phyloP scores from a whole-genome alignment of 352 stramenopile genomes.

The Phytophthora nicotianae region DNA sequence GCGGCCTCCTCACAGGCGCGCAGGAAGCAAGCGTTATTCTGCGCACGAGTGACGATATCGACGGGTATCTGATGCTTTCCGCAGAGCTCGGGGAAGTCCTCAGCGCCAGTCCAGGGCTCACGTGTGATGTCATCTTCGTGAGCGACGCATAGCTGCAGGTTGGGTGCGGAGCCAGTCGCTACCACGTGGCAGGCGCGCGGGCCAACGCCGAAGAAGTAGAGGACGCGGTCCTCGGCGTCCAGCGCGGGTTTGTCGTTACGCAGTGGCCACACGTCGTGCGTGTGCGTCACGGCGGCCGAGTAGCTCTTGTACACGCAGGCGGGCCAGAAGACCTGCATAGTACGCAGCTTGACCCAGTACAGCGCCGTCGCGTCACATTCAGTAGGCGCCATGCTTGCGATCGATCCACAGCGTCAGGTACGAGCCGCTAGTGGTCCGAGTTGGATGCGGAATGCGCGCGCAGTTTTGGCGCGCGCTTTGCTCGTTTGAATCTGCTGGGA shows the following conservation, averaged over 20 bases:
- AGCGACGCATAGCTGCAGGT: constrained; percentile 54
- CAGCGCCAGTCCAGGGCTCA: constrained; percentile 19
- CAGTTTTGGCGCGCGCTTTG: constrained; percentile 2
- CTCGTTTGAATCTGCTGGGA: constrained; percentile 2
- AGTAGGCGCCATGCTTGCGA: constrained; percentile 8
- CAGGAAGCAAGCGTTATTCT: constrained; percentile 54
- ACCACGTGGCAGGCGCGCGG: constrained; percentile 37
- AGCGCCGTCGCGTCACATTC: constrained; percentile 20
- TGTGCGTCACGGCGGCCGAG: constrained; percentile 44
- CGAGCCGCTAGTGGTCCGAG: neutral
- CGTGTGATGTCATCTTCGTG: constrained; percentile 45
- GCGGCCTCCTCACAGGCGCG: constrained; percentile 56
- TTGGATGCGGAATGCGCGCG: constrained; percentile 25
- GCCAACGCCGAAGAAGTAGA: constrained; percentile 83
- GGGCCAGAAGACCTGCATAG: constrained; percentile 72
- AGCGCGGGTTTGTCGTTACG: constrained; percentile 54
- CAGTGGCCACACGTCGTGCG: constrained; percentile 54
- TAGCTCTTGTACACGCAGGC: constrained; percentile 71
- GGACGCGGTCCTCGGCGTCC: constrained; percentile 70
- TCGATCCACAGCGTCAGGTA: neutral
- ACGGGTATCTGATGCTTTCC: constrained; percentile 33
- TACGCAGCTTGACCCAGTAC: constrained; percentile 59
- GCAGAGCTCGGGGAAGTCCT: constrained; percentile 53
- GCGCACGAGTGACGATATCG: constrained; percentile 41
- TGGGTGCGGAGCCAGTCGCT: constrained; percentile 42